These are phyloP conservation scores for Thalia dealbata DNA, from an alignment of 176 grass and related monocot genomes.

Conservation along the genomic window DNA sequence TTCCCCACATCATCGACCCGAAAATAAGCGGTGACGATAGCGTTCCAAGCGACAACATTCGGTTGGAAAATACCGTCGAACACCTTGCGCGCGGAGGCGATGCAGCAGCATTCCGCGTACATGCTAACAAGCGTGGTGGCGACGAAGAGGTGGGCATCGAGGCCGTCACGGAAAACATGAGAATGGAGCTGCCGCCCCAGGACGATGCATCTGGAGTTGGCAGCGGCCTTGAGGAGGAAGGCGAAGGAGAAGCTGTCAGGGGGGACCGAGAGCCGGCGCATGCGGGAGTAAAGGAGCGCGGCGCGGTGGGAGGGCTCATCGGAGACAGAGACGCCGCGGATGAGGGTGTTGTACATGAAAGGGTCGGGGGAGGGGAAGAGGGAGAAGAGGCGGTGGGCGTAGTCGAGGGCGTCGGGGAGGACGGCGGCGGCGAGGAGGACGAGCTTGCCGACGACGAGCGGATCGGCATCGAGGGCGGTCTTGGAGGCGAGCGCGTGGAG, in stretches of 20 bases:
- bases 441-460: slow-evolving; percentile 13
- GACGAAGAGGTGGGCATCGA: slow-evolving; percentile 17
- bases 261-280: slow-evolving; percentile 2
- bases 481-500: slow-evolving; percentile 15
- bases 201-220: not conserved
- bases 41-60: slow-evolving; percentile 23
- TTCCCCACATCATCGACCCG: not conserved
- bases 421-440: slow-evolving; percentile 17
- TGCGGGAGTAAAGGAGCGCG: slow-evolving; percentile 8
- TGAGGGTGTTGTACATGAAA: slow-evolving; percentile 29
- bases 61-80: slow-evolving; percentile 23
- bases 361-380: slow-evolving; percentile 12
- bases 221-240: slow-evolving; percentile 23
- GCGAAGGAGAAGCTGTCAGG: slow-evolving; percentile 26
- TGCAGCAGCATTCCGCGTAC: slow-evolving; percentile 12
- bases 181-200: slow-evolving; percentile 13
- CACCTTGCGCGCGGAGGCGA: not conserved
- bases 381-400: slow-evolving; percentile 18
- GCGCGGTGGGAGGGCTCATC: slow-evolving; percentile 7
- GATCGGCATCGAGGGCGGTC: slow-evolving; percentile 10
- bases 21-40: slow-evolving; percentile 12
- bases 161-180: slow-evolving; percentile 2
- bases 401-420: slow-evolving; percentile 8
- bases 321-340: slow-evolving; percentile 21
- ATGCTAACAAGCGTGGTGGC: slow-evolving; percentile 16